A percentile compares a stretch with the other conserved stretches of the same genome.
Evolutionary conservation across 768 basidiomycete genomes (phyloP).

Genomic region (Hemileccinum impolitum): DNA sequence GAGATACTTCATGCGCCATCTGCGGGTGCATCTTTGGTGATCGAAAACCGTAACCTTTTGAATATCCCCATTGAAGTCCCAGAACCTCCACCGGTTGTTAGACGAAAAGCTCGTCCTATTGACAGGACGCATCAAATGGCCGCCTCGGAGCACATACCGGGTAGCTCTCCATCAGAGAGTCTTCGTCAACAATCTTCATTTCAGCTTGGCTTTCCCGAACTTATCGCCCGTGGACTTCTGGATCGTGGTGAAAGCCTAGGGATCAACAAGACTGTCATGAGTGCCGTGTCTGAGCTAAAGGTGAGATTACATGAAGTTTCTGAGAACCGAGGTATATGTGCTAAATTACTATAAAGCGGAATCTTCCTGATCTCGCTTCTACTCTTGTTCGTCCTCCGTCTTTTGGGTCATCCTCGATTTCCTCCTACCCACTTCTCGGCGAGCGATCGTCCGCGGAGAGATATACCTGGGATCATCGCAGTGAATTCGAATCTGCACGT

Average conservation of each 20-base stretch:
- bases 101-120: conserved; percentile 34
- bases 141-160: conserved; percentile 17
- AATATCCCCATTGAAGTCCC: conserved; percentile 69
- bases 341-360: conserved; percentile 49
- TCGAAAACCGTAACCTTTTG: conserved; percentile 80
- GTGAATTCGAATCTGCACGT: conserved; percentile 67
- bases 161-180: conserved; percentile 26
- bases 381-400: conserved; percentile 57
- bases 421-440: conserved; percentile 61
- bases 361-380: conserved; percentile 79
- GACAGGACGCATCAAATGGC: conserved; percentile 30
- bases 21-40: conserved; percentile 70
- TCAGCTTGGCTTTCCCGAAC: conserved; percentile 61
- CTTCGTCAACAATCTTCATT: conserved; percentile 41
- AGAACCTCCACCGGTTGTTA: conserved; percentile 37
- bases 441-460: conserved; percentile 56
- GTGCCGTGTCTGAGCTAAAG: conserved; percentile 72
- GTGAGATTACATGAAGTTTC: conserved; percentile 38
- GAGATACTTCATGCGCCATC: conserved; percentile 71
- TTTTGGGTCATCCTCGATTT: conserved; percentile 33
- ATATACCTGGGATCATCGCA: conserved; percentile 66
- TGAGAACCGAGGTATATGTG: not conserved
- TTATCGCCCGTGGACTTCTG: conserved; percentile 66
- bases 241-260: conserved; percentile 77
- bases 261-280: conserved; percentile 82